Evolutionary conservation across 345 rosid genomes (phyloP).

Genomic region (Turnera subulata): DNA sequence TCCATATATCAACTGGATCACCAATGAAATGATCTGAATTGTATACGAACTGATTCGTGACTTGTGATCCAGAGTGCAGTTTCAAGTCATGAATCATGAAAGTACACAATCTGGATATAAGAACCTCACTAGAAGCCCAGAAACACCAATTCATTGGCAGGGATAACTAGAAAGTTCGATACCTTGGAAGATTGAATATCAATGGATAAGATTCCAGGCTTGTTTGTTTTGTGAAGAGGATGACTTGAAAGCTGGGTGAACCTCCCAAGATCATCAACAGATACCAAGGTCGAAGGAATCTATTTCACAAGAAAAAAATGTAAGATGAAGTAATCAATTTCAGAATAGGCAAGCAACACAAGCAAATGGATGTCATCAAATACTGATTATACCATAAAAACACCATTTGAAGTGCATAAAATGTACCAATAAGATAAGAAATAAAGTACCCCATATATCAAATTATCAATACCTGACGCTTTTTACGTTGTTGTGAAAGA

Average conservation of each 20-base stretch:
- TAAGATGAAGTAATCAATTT: not conserved
- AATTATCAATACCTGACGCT: slow-evolving; percentile 30
- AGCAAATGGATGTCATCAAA: not conserved
- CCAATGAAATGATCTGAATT: too few species aligned
- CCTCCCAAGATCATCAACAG: slow-evolving; percentile 64
- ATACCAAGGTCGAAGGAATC: slow-evolving; percentile 71
- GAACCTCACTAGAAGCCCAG: not conserved
- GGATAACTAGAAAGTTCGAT: not conserved
- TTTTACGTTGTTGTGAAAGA: slow-evolving; percentile 89
- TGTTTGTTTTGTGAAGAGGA: slow-evolving; percentile 88
- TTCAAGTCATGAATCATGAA: too few species aligned
- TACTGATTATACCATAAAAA: not conserved
- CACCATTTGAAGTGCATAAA: not conserved
- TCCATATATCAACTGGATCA: too few species aligned
- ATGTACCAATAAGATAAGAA: not conserved
- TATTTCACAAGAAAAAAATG: slow-evolving; percentile 15
- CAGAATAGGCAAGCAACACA: not conserved
- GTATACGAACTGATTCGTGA: too few species aligned
- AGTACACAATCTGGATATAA: not conserved
- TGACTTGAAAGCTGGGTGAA: slow-evolving; percentile 92
- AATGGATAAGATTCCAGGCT: slow-evolving; percentile 71
- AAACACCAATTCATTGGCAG: not conserved
- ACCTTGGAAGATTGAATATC: slow-evolving; percentile 79
- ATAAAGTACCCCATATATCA: not conserved
- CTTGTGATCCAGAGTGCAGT: too few species aligned